Evolutionary conservation across 1,284 basidiomycete species (phyloP).

Genomic region (Spongispora temasekensis): DNA sequence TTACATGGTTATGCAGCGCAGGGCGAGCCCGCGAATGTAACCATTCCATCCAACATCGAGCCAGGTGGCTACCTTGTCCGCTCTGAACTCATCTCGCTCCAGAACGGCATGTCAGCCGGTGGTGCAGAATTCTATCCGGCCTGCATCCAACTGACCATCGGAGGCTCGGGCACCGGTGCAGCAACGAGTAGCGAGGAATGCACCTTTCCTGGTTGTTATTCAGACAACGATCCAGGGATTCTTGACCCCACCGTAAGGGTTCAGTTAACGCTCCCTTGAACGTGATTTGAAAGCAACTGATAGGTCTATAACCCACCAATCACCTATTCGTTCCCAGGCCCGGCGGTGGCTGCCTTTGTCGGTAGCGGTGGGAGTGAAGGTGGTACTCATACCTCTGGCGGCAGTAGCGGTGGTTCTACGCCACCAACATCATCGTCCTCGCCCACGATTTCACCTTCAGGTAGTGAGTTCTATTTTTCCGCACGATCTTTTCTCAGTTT

Average conservation of each 20-base stretch:
- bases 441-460: slow-evolving; percentile 14
- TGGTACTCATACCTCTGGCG: slow-evolving; percentile 23
- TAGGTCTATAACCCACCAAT: slow-evolving; percentile 40
- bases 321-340: slow-evolving; percentile 44
- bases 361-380: slow-evolving; percentile 16
- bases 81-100: slow-evolving; percentile 72
- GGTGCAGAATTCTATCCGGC: slow-evolving; percentile 75
- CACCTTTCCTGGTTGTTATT: slow-evolving; percentile 64
- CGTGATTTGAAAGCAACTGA: slow-evolving; percentile 1
- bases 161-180: slow-evolving; percentile 49
- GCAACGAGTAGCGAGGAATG: slow-evolving; percentile 51
- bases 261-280: neutral
- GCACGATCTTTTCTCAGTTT: neutral
- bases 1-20: slow-evolving; percentile 28
- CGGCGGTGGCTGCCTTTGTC: slow-evolving; percentile 34
- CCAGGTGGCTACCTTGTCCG: slow-evolving; percentile 71
- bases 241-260: slow-evolving; percentile 45
- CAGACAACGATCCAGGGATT: slow-evolving; percentile 61
- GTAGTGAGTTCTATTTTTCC: slow-evolving; percentile 16
- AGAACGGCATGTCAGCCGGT: slow-evolving; percentile 48
- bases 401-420: slow-evolving; percentile 14
- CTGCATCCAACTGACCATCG: slow-evolving; percentile 63
- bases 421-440: slow-evolving; percentile 15
- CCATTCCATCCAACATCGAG: slow-evolving; percentile 54
- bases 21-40: slow-evolving; percentile 44